Base-by-base conservation (phyloP, 305 asterid genomes). In the Fraxinus floribunda region DNA sequence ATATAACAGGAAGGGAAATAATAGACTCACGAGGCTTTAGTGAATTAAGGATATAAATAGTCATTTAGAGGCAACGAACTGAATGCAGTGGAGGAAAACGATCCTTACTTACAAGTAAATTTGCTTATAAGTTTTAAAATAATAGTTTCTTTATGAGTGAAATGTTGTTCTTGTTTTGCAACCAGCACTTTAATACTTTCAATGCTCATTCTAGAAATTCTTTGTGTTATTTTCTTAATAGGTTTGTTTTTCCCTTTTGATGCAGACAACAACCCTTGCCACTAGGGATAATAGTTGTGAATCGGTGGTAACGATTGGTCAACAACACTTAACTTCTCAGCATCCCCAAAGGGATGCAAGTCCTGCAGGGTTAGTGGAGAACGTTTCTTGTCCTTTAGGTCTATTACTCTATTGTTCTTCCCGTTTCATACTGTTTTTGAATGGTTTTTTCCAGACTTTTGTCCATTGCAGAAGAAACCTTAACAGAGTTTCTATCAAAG, bases 401-500 rank as follows among this genome's bases (percentile, higher is more conserved):
- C 22, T 9, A 11, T 36, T 26, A 10, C 38, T 78, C 76, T 20
- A 15, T 15, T 26, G 5, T 60, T 55, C 24, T 55, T n/a, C 24
- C n/a, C 24, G 9, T 55, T 55, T 22, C 62, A 55, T 41, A 38
- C 34, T 78, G 32, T 71, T 81, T 20, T 82, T 85, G 83, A 83
- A 9, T n/a, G 8, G 10, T 85, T 20, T 79, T 84, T 83, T 81
- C 77, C 76, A 96, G 99, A 89, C 99, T 96, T 82, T 34, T 96
- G 96, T 92, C 99, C 92, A 93, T 96, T 83, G 99, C 99, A 4
- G 99, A 94, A 92, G 98, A 96, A 91, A 96, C 98, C 89, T 92
- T 96, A 94, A 91, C 99, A 92, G 99, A 94, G 97, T 96, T 96
- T 96, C 92, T 96, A 86, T 94, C 99, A 16, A 96, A 96, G 97